A percentile compares a stretch with the other conserved stretches of the same genome.
Evolutionary conservation across 106 monocot genomes (phyloP).

Genomic region (Dendrobium chrysotoxum): DNA sequence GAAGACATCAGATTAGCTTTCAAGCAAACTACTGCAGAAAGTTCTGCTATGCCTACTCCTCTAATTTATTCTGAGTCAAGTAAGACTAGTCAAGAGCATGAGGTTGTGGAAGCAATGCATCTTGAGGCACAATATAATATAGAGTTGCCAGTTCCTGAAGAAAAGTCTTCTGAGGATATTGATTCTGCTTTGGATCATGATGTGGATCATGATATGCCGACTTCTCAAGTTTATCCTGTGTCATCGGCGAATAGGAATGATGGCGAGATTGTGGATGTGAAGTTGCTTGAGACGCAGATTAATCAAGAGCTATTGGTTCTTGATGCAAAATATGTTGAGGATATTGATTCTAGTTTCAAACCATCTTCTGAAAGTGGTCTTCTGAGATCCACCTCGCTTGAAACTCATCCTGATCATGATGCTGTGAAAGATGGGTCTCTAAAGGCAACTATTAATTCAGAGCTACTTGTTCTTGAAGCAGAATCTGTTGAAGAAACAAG

Average conservation of each 20-base stretch:
- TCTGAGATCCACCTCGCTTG: too few species aligned
- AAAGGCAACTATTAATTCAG: not conserved
- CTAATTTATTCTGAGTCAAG: not conserved
- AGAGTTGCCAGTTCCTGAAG: not conserved
- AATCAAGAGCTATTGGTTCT: conserved; percentile 17
- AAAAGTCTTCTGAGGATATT: conserved; percentile 27
- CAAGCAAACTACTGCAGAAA: conserved; percentile 8
- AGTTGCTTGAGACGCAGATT: not conserved
- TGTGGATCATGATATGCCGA: not conserved
- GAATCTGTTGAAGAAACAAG: not conserved
- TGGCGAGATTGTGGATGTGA: not conserved
- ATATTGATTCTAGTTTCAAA: conserved; percentile 11
- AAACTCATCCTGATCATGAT: not conserved
- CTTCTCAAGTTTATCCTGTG: not conserved
- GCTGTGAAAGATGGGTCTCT: not conserved
- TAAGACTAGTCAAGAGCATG: not conserved
- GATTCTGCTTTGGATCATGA: conserved; percentile 21
- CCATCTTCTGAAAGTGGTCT: not conserved
- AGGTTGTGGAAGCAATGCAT: not conserved
- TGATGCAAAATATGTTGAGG: conserved; percentile 16
- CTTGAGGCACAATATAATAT: not conserved
- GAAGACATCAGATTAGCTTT: conserved; percentile 32
- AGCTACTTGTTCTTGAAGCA: not conserved
- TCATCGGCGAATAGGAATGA: not conserved
- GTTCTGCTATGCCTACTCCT: not conserved